Percentiles rank a stretch among this genome's conserved stretches.
Conservation (phyloP, 176 grass and related monocot genomes). For the Oryza longistaminata region DNA sequence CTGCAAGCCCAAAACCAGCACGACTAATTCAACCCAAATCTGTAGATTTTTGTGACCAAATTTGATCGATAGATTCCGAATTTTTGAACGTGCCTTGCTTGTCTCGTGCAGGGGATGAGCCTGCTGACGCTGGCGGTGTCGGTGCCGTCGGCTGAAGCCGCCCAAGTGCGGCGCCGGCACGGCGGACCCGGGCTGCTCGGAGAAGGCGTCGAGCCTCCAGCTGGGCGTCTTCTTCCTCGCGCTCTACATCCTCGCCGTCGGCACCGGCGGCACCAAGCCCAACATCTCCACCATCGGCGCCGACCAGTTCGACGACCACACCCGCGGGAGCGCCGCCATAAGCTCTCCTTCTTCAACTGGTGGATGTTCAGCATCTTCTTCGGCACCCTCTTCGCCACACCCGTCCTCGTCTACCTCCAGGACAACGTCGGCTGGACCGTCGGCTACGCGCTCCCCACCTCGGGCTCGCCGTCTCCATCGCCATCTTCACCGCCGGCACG, state of each 20-base stretch:
- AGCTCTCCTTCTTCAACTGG: constrained; percentile 99
- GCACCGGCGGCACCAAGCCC: constrained; percentile 90
- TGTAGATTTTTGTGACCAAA: too few relatives aligned
- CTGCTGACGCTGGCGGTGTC: constrained; percentile 68
- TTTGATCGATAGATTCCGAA: too few relatives aligned
- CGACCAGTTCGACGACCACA: constrained; percentile 87
- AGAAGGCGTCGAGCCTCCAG: constrained; percentile 56
- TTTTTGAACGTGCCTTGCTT: not conserved
- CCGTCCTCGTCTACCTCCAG: constrained; percentile 80
- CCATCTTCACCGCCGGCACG: constrained; percentile 71
- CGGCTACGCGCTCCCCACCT: constrained; percentile 87
- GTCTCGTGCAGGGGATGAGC: constrained; percentile 60
- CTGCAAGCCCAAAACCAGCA: too few relatives aligned
- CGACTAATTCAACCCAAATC: too few relatives aligned
- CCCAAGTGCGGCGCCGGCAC: constrained; percentile 55
- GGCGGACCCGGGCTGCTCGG: constrained; percentile 42
- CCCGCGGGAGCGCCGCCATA: constrained; percentile 62
- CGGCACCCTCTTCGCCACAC: constrained; percentile 84
- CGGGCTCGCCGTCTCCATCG: constrained; percentile 69
- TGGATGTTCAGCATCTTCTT: constrained; percentile 99
- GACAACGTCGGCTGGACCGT: constrained; percentile 84
- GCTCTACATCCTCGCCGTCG: constrained; percentile 80
- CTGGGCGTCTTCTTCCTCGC: constrained; percentile 76
- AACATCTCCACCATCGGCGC: constrained; percentile 98
- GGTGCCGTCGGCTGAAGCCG: constrained; percentile 67